Evolutionary conservation across 2,329 filamentous ascomycete species (phyloP), one percentile per base, ranked within the genome.

Genomic region (Coniochaeta ligniaria): DNA sequence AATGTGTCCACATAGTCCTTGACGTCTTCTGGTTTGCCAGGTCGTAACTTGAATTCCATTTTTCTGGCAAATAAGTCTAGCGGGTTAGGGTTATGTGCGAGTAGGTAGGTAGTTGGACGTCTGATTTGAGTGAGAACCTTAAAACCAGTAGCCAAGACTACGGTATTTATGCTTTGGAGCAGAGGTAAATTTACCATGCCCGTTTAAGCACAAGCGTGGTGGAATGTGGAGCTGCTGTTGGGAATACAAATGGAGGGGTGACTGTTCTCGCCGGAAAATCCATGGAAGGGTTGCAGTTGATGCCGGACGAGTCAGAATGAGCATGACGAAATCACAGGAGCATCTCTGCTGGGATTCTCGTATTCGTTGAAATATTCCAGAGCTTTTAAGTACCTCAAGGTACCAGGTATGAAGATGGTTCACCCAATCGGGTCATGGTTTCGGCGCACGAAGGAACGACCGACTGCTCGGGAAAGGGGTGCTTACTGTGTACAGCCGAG

Each of bases 1-100:
- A 81, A 81, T 63, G 80, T 72, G 12, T 74, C 69, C 55, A 69
- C 73, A 28, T 83, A 69, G 20, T 62, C 68, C 12, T 73, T 65
- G 2, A 75, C 69, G 67, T 84, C 81, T 14, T 67, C 68, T 16
- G 69, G 63, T 1, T 67, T 73, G 50, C 76, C 80, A 38, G 70
- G 69, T 45, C 78, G 75, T 56, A 81, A 63, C 6, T 61, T 63
- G 24, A 69, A 50, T 12, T 54, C 28, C 64, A 65, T 63, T 59
- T 36, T 63, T 59, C 31, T 24, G 22, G 12, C n/a, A 16, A 22
- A 3, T n/a, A n/a, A n/a, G n/a, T n/a, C n/a, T n/a, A 8, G 54
- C 8, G 20, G 38, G 38, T 9, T 41, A n/a, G 5, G 16, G 38
- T 41, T 14, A 7, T 14, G 38, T 8, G 38, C 17, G 16, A n/a